A percentile compares a stretch with the other conserved stretches of the same genome.
Conservation (phyloP, 1,139 yeast species). For the Pichia sp. region DNA sequence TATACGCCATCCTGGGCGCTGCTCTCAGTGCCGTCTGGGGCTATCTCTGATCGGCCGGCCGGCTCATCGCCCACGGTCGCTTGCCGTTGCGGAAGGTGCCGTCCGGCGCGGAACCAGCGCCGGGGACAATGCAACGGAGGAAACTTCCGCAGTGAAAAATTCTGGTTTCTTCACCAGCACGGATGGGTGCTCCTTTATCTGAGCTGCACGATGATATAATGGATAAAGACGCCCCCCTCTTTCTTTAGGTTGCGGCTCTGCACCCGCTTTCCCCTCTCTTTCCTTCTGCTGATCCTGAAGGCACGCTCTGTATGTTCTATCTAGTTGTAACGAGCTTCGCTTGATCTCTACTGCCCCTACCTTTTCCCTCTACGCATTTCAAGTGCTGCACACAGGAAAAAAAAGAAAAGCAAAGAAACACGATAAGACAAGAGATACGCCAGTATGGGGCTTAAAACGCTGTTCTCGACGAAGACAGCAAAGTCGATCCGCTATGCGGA, state of each 20-base stretch:
- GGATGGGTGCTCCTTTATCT: neutral
- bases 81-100: too few relatives aligned
- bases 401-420: neutral
- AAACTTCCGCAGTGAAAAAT: neutral
- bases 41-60: neutral
- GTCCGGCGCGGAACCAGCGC: neutral
- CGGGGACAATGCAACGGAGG: neutral
- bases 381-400: neutral
- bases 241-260: neutral
- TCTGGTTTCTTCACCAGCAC: neutral
- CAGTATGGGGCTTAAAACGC: slow-evolving; percentile 4
- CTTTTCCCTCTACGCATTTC: neutral
- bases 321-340: neutral
- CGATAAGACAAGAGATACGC: neutral
- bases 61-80: too few relatives aligned
- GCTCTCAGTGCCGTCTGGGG: neutral
- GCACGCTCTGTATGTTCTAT: neutral
- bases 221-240: neutral
- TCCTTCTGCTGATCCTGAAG: neutral
- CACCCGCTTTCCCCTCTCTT: neutral
- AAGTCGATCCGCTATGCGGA: slow-evolving; percentile 11
- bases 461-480: slow-evolving; percentile 10
- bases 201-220: neutral
- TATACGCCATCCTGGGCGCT: neutral
- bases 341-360: neutral